Evolutionary conservation across 306 rosid species (phyloP), one percentile per base, ranked within the genome.

Genomic region (Phaseolus lunatus): DNA sequence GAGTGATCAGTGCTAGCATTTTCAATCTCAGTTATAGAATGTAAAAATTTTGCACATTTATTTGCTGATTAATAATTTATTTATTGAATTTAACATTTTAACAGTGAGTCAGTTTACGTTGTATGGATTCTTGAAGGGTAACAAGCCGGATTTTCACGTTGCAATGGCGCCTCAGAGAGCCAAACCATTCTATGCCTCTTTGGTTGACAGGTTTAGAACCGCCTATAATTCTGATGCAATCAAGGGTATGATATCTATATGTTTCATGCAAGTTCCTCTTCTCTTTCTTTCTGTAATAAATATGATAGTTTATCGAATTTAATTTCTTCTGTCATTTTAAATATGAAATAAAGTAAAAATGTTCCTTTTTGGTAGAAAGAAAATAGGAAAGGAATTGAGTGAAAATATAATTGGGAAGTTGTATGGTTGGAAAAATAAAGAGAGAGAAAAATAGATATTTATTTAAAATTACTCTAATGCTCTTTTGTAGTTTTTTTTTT

Each of bases 81-180:
- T 63, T 7, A 37, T 39, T 9, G 11, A 39, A 9, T 39, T 41
- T 41, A 2, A 52, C 77, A 65, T 77, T 87, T 78, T 70, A 68
- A 71, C 89, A 94, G 98, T 89, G 85, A 94, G 98, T 83, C 98
- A 94, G 77, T 94, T 94, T 79, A 92, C 98, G 37, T 76, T 94
- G 86, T 92, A 84, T 72, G 98, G 98, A 77, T 29, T 87, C 76
- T 70, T 92, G 81, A 94, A 92, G 86, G 97, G 97, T 29, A 94
- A 94, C 87, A 92, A 94, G 78, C 98, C 98, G 8, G 98, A 94
- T 77, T 94, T 94, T 75, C 98, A 94, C 45, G 87, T 94, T 22
- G 97, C 98, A 1, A 94, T 94, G 98, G 86, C 92, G 7, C 95
- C 98, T 24, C 85, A 89, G 66, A 85, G 80, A 35, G 97, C 98